Evolutionary conservation across 2,329 filamentous ascomycete species (phyloP), one percentile per base, ranked within the genome.

Genomic region (Trichoderma asperellum): DNA sequence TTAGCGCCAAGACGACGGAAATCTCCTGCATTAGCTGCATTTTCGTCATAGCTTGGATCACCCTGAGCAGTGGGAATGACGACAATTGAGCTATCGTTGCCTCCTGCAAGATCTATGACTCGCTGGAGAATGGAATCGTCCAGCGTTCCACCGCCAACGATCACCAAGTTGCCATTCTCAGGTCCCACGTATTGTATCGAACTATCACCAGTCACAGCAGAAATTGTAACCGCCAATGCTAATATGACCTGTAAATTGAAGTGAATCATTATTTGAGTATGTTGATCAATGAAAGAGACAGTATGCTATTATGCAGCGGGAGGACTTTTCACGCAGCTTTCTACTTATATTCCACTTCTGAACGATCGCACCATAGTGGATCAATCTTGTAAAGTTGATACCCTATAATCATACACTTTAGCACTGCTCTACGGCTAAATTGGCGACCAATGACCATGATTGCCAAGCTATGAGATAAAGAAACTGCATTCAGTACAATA

Each of bases 161-260:
- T 66, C 8, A 66, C 62, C 18, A 66, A 29, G 27, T 66, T 66
- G 3, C 62, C 62, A 66, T 66, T 66, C n/a, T 57, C 62, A 8
- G 62, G 62, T 11, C 62, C 62, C 14, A 66, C 53, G 21, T 57
- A 66, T 32, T 57, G 18, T 4, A 27, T 57, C 18, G 62, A 58
- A 12, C 24, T 49, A 57, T 49, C 53, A 37, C 47, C 2, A 53
- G 52, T n/a, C 11, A 58, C 16, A 8, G 62, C 53, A 16, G 53
- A 64, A 16, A 11, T 43, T n/a, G 35, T 53, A 21, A 49, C 5
- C 16, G 62, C 62, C 10, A 66, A 14, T 29, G 62, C 37, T 14
- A 66, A 10, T n/a, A 66, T 32, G 7, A 37, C 32, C 14, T 43
- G 27, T 7, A 58, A 5, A 27, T 49, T 66, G 37, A 66, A 49